A percentile compares a stretch with the other conserved stretches of the same genome.
Evolutionary conservation across 2,329 filamentous ascomycete genomes (phyloP).

Genomic region (Alternaria gansuensis): DNA sequence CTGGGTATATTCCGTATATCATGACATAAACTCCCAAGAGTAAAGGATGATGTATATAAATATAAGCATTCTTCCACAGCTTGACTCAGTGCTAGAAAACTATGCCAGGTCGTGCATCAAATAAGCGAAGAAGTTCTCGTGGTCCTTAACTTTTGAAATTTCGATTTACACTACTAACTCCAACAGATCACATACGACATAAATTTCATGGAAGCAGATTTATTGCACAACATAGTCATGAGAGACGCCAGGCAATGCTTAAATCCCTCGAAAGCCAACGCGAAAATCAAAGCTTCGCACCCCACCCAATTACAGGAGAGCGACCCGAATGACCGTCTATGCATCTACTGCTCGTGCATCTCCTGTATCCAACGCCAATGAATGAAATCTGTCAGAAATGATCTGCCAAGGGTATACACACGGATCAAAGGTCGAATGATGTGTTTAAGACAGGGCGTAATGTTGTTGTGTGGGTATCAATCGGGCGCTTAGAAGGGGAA

Average conservation of each 20-base stretch:
- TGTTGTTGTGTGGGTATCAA: conserved; percentile 5
- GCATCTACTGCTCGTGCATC: conserved; percentile 36
- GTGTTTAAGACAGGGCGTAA: not conserved
- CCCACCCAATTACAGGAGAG: conserved; percentile 13
- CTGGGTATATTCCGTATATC: not conserved
- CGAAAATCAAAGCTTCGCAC: conserved; percentile 17
- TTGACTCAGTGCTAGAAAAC: too few species aligned
- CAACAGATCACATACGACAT: not conserved
- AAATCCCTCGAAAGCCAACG: conserved; percentile 23
- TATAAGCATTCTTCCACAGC: too few species aligned
- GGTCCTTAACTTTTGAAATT: not conserved
- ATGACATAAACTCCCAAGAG: not conserved
- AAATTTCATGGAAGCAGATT: not conserved
- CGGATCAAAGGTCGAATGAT: conserved; percentile 18
- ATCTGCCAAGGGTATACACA: conserved; percentile 34
- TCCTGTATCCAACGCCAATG: conserved; percentile 40
- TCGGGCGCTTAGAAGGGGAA: conserved; percentile 38
- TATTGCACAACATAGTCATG: conserved; percentile 6
- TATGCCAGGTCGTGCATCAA: not conserved
- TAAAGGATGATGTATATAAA: not conserved
- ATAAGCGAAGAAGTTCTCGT: not conserved
- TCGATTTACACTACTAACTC: not conserved
- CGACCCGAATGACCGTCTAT: conserved; percentile 23
- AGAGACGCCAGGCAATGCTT: conserved; percentile 14
- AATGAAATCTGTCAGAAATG: conserved; percentile 25